These are phyloP conservation scores for Porpolomopsis calyptriformis DNA, from an alignment of 768 basidiomycete genomes.

Conservation along the genomic window DNA sequence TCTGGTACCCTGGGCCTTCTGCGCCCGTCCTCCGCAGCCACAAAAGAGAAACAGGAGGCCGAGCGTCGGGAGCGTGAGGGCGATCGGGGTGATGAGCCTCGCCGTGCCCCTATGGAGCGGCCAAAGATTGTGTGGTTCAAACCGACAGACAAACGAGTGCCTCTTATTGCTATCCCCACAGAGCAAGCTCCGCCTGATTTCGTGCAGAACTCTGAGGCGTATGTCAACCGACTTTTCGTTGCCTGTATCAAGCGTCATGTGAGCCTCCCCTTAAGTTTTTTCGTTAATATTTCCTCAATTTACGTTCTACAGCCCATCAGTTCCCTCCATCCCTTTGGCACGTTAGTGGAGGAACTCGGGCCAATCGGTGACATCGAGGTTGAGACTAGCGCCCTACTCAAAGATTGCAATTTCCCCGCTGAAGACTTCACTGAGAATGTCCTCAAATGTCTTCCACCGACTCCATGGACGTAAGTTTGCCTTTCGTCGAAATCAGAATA, in stretches of 20 bases:
- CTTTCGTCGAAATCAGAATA: conserved; percentile 1
- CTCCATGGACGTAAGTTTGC: conserved; percentile 77
- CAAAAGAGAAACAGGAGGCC: conserved; percentile 97
- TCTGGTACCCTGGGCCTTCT: conserved; percentile 93
- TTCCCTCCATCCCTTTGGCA: conserved; percentile 97
- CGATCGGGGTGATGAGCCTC: conserved; percentile 75
- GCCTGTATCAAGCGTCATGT: conserved; percentile 98
- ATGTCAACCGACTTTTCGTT: conserved; percentile 86
- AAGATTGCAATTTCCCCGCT: conserved; percentile 98
- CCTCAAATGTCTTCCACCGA: conserved; percentile 88
- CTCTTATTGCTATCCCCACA: conserved; percentile 95
- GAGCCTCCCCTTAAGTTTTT: conserved; percentile 22
- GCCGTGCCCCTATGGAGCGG: conserved; percentile 69
- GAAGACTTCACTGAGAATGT: conserved; percentile 96
- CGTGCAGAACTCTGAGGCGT: conserved; percentile 85
- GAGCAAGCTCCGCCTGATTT: conserved; percentile 97
- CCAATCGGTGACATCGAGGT: conserved; percentile 98
- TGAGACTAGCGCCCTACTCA: conserved; percentile 92
- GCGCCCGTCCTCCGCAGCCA: conserved; percentile 92
- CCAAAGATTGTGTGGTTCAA: conserved; percentile 99
- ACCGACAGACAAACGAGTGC: conserved; percentile 97
- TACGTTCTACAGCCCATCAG: conserved; percentile 61
- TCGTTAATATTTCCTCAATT: conserved; percentile 2
- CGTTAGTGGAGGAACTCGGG: conserved; percentile 93
- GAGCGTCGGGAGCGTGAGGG: conserved; percentile 96